Evolutionary conservation across 2,329 filamentous ascomycete species (phyloP), one percentile per base, ranked within the genome.

Genomic region (Aspergillus ruber): DNA sequence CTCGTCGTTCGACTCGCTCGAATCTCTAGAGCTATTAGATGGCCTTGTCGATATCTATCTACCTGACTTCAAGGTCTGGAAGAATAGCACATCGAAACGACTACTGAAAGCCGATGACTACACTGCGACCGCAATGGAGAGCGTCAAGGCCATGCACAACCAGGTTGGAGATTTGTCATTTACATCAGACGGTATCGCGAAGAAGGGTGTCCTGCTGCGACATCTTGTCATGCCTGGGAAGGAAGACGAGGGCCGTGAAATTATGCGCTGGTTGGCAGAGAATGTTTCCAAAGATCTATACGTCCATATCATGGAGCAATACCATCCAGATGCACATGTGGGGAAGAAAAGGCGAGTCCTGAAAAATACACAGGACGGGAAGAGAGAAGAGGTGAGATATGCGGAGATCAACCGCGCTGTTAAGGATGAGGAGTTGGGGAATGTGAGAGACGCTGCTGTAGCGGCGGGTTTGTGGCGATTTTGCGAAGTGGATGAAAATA

Each of bases 221-320:
- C 88, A 94, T 67, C 76, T 94, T 1, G 86, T 91, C 21, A 94
- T 94, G 88, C 88, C 88, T 0, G 86, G 86, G 0, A 82, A 83
- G 58, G 85, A 87, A 60, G 79, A 80, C 15, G 88, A 93, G 67
- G 85, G 85, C 0, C 75, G 76, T 44, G 73, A 82, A 52, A 93
- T 94, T 50, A 85, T 94, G 74, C 75, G 72, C 51, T 94, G 87
- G 76, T 72, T 94, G 13, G 88, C 86, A 0, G 73, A 78, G 23
- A 80, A 89, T 45, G 76, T 94, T 2, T 88, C 85, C 3, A 77
- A 73, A 47, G 87, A 93, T 64, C 75, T 86, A 39, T 91, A 90
- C 66, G 79, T 93, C 50, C 85, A 94, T 62, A 84, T 94, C 55
- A 93, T 93, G 88, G 88, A 94, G 67, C 88, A 94, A 68, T 93